Conservation (phyloP, 2,329 filamentous ascomycete species). For the Monosporascus cannonballus region DNA sequence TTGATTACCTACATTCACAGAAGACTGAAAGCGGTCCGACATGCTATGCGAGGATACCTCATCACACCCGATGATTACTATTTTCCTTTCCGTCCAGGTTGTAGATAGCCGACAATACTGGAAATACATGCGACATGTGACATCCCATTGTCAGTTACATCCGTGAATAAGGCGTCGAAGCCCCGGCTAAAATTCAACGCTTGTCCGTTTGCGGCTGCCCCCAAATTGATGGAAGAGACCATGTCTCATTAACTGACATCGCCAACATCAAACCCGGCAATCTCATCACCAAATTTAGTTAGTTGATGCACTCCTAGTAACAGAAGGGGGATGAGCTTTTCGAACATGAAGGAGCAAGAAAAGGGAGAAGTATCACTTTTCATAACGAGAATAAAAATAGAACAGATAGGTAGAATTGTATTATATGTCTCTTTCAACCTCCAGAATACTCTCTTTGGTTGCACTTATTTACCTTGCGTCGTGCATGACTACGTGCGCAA, state of each 20-base stretch:
- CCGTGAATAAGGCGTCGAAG: not conserved
- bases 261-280: not conserved
- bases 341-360: not conserved
- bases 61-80: too few species aligned
- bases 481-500: not conserved
- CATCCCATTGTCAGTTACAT: not conserved
- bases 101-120: not conserved
- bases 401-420: not conserved
- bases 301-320: not conserved
- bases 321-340: not conserved
- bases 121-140: not conserved
- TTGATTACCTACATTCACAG: too few species aligned
- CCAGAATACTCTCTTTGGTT: not conserved
- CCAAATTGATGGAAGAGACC: not conserved
- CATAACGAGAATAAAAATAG: not conserved
- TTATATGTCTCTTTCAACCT: too few species aligned
- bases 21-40: too few species aligned
- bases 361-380: not conserved
- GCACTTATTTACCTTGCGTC: not conserved
- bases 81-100: not conserved
- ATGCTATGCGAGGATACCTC: too few species aligned
- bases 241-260: not conserved
- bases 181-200: not conserved
- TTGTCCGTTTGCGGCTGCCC: not conserved
- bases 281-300: not conserved